Base-by-base conservation (phyloP, 495 filamentous ascomycete species). In the Neurospora sp. region DNA sequence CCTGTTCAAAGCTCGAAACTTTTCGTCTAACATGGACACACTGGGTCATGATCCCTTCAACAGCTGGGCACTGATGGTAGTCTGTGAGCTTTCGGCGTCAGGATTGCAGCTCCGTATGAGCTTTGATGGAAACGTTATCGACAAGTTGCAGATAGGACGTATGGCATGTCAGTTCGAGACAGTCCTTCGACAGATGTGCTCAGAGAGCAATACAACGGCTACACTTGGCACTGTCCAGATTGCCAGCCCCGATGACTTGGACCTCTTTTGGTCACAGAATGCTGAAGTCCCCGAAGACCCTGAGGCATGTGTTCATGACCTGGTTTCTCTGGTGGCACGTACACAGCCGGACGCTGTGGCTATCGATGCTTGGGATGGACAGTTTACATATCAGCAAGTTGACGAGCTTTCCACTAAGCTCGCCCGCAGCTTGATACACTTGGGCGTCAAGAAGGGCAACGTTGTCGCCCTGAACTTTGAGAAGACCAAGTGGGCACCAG, bases 241-340 rank as follows among this genome's bases (percentile, higher is more conserved):
- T 44, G 42, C 42, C 3, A 44, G 42, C 7, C 0, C 42, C 0
- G 18, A n/a, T 44, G 42, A 44, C 7, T 44, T 44, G 42, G 42
- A 9, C 3, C 18, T 44, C 42, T 44, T 44, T n/a, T 44, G 42
- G 42, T 7, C 42, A 8, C 42, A 44, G 42, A 44, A 44, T 44
- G 42, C 18, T 1, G 18, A n/a, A 8, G 42, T n/a, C 7, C 42
- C 42, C 2, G 42, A 44, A 8, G 42, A 44, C 7, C 42, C 42
- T 44, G 42, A 44, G 3, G 42, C 42, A 1, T 44, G 42, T 44
- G 18, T 44, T 3, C 42, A 44, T 3, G 86, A 69, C 86, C 9
- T 90, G 88, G 73, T 86, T 84, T 40, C 88, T 86, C 73, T 85
- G 87, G 27, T 82, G 83, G 6, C 86, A 89, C 80, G 88, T 89